Percentiles rank a stretch among this genome's conserved stretches.
These are phyloP conservation scores for Gigaspora rosea DNA, from an alignment of 192 early-diverging fungal genomes.

Conservation along the genomic window DNA sequence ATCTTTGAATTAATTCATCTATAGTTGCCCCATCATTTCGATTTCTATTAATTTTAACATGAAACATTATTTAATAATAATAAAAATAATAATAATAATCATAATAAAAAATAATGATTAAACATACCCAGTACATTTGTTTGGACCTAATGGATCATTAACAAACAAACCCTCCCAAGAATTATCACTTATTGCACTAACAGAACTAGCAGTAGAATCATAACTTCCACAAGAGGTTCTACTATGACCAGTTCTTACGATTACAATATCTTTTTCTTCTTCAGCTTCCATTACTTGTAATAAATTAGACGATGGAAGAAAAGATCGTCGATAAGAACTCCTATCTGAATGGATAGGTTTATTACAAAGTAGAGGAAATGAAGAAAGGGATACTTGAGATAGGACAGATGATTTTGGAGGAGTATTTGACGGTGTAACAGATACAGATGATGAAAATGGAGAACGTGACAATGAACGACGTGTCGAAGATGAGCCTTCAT, in stretches of 20 bases:
- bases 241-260: not conserved
- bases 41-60: not conserved
- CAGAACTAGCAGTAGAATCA: not conserved
- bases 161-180: not conserved
- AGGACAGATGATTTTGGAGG: not conserved
- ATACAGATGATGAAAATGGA: not conserved
- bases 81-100: not conserved
- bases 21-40: not conserved
- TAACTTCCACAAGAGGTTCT: not conserved
- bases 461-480: not conserved
- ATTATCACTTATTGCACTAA: not conserved
- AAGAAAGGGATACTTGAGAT: conserved; percentile 1
- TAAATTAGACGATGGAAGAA: not conserved
- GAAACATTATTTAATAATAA: too few species aligned
- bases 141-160: not conserved
- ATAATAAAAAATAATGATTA: not conserved
- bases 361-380: not conserved
- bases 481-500: not conserved
- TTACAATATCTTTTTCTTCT: conserved; percentile 9
- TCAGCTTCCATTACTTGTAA: conserved; percentile 17
- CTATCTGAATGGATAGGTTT: not conserved
- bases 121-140: conserved; percentile 6
- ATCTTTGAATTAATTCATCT: conserved; percentile 20
- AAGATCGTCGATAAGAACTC: conserved; percentile 3
- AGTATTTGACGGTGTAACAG: not conserved